Evolutionary conservation across 108 stramenopile species (phyloP), one percentile per base, ranked within the genome.

Genomic region (Epithemia pelagica): DNA sequence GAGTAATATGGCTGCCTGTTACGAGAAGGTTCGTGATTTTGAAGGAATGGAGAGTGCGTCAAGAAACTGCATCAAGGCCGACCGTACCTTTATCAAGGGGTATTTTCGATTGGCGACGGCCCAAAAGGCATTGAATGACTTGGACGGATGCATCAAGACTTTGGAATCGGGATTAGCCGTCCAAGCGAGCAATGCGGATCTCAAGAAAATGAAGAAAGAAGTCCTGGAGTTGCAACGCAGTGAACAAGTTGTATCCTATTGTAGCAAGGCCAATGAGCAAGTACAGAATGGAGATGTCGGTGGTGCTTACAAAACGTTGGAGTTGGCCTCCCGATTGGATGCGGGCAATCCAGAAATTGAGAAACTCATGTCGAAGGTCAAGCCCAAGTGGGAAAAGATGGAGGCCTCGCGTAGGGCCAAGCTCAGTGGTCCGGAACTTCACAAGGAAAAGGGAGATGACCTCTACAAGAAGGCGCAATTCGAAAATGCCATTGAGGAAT

Each of bases 371-470:
- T 28, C 60, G 19, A 78, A 77, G 71, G 84, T 97, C 64, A 89
- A 91, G 68, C 96, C 96, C 76, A 86, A 90, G 86, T 97, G 64
- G 32, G 97, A 99, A 30, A 69, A 79, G 27, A 69, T 87, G 79
- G 98, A 99, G 71, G 74, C 77, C 58, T 72, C 86, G 64, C 89
- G 98, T 64, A 90, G 87, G 69, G 82, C 89, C 23, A 73, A 73
- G 37, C 78, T 99, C 58, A 71, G 70, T 71, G 68, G 77, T 21
- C 85, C 89, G 22, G 98, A 96, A 84, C 63, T 82, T 19, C 82
- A 89, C 78, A 99, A 99, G 83, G 98, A 99, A 71, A 72, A 88
- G 69, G 98, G 98, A 37, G 98, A 99, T 74, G 89, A 91, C 52
- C 63, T 66, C 63, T 99, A 95, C 87, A 97, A 97, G 87, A 71